Evolutionary conservation across 129 eudicot species (phyloP).

Genomic region (Lactuca sativa): DNA sequence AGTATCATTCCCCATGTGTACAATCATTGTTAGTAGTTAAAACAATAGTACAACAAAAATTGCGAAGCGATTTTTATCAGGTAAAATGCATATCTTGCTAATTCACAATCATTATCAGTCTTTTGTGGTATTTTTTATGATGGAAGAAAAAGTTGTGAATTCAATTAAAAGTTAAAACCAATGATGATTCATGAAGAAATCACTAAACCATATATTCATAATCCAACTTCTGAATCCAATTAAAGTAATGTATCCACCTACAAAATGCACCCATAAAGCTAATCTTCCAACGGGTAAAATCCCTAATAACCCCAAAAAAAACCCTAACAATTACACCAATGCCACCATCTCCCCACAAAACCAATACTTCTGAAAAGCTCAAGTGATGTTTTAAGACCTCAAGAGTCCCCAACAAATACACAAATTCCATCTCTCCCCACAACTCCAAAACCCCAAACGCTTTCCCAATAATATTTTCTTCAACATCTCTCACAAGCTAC

Average conservation of each 20-base stretch:
- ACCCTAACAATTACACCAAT: slow-evolving; percentile 27
- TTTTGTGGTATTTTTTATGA: no score
- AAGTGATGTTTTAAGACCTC: background rate
- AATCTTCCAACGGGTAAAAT: slow-evolving; percentile 15
- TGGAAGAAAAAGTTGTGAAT: no score
- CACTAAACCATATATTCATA: slow-evolving; percentile 20
- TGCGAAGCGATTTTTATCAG: no score
- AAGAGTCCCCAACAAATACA: background rate
- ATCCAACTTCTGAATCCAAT: slow-evolving; percentile 28
- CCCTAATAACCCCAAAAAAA: slow-evolving; percentile 13
- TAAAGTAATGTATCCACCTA: slow-evolving; percentile 34
- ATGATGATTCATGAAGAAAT: background rate
- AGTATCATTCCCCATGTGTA: no score
- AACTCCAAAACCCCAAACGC: slow-evolving; percentile 13
- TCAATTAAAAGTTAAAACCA: background rate
- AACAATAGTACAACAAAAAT: no score
- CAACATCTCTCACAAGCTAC: slow-evolving; percentile 18
- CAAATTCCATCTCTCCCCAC: slow-evolving; percentile 20
- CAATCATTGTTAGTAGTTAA: no score
- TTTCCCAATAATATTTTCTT: slow-evolving; percentile 3
- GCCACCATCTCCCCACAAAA: background rate
- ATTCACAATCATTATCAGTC: no score
- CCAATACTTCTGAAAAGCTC: slow-evolving; percentile 13
- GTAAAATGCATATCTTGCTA: no score
- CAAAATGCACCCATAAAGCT: slow-evolving; percentile 36